Conservation (phyloP, 306 rosid species). For the Vigna radiata region DNA sequence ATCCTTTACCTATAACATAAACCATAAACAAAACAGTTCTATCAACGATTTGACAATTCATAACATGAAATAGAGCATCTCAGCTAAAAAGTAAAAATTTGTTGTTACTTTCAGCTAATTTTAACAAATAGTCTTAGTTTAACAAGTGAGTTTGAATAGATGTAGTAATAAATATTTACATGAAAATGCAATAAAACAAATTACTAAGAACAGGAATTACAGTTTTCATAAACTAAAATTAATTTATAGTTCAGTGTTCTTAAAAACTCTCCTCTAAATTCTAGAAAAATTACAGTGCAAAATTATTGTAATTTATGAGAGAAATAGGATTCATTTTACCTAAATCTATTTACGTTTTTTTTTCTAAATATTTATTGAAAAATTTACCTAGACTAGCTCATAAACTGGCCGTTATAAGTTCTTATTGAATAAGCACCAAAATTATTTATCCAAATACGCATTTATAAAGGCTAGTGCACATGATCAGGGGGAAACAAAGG, state of each 20-base stretch:
- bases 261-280: background rate
- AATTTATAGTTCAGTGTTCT: background rate
- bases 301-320: background rate
- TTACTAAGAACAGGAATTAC: background rate
- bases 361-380: background rate
- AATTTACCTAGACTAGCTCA: background rate
- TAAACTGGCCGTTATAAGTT: background rate
- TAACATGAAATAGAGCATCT: too few relatives aligned
- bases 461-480: background rate
- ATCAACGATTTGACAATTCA: too few relatives aligned
- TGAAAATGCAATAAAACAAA: background rate
- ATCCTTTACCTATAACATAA: too few relatives aligned
- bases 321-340: background rate
- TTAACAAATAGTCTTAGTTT: background rate
- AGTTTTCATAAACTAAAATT: too few relatives aligned
- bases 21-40: too few relatives aligned
- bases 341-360: too few relatives aligned
- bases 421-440: background rate
- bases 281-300: background rate
- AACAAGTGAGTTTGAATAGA: background rate
- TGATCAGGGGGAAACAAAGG: background rate
- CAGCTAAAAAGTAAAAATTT: too few relatives aligned
- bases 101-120: too few relatives aligned
- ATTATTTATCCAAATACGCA: too few relatives aligned
- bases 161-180: background rate